Evolutionary conservation across 208 protist species (phyloP), one percentile per base, ranked within the genome.

Genomic region (Vickermania ingenoplastis): DNA sequence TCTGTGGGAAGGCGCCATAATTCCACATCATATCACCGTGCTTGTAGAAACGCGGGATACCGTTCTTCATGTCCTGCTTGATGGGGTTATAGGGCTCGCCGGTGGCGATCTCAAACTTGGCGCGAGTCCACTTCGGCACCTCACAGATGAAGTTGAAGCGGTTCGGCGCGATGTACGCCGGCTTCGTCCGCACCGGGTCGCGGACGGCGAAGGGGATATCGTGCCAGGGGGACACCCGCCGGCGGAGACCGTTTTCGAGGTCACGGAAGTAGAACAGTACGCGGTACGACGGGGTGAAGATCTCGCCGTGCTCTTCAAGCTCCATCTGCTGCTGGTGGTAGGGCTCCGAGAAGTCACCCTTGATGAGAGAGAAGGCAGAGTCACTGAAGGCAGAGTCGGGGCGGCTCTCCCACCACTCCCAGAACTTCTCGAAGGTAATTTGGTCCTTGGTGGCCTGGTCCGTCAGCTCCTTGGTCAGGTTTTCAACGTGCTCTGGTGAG

Each of bases 1-100:
- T 98, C 75, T 98, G 96, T 48, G 96, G 96, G 56, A 98, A 83
- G 28, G 90, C 89, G 24, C 96, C 96, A 66, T 98, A 98, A 79
- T 98, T 98, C 77, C 86, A 98, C 83, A 97, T 86, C 86, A 97
- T 97, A 65, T 96, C 87, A 21, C 96, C 96, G 69, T 97, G 82
- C 65, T 97, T 96, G 89, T 97, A 97, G 65, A 97, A 96, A 31
- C 96, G 91, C n/a, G 95, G 86, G 13, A 96, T 66, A 24, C 96
- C 96, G 64, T 97, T 96, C 72, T 97, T 97, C 54, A 95, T 91
- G 75, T 98, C 96, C 69, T 97, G 92, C 80, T 95, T 97, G 70
- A 98, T 97, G 23, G 96, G 96, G 69, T 97, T 97, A 69, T 89
- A 97, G 13, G 81, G 61, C 75, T 97, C 91, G 21, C 81, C 77